phyloP scores from a whole-genome alignment of 2,329 filamentous ascomycete genomes.

The Trichophyton schoenleinii region DNA sequence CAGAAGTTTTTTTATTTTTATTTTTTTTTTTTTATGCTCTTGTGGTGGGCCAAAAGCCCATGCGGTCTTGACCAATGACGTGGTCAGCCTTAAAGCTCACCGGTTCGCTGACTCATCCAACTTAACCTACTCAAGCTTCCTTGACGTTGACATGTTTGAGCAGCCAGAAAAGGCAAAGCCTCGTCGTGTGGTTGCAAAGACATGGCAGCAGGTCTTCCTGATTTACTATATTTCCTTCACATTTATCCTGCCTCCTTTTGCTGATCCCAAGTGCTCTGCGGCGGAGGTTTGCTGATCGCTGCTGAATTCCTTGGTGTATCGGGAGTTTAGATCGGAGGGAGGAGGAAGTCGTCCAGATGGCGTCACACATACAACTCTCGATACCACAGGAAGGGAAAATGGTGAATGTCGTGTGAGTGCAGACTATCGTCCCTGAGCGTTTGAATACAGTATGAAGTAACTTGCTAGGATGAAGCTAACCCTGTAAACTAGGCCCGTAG shows the following conservation, averaged over 20 bases:
- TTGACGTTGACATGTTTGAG: neutral
- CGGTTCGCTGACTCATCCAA: neutral
- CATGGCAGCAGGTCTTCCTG: neutral
- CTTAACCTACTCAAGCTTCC: neutral
- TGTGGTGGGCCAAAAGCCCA: neutral
- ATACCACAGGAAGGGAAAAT: constrained; percentile 33
- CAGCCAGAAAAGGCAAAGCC: neutral
- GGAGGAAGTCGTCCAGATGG: constrained; percentile 21
- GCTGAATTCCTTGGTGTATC: neutral
- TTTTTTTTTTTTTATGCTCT: no score
- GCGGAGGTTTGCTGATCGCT: neutral
- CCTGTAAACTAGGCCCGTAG: constrained; percentile 50
- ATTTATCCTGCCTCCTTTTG: neutral
- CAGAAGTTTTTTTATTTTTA: neutral
- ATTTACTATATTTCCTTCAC: neutral
- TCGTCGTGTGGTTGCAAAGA: neutral
- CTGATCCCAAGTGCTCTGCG: neutral
- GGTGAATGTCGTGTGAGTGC: constrained; percentile 35
- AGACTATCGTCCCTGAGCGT: neutral
- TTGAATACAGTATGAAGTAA: neutral
- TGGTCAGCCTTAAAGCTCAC: neutral
- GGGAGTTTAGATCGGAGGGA: neutral
- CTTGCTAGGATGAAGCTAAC: neutral
- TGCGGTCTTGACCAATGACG: neutral
- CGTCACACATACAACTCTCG: constrained; percentile 26